Evolutionary conservation across 257 asterid species (phyloP), one percentile per base, ranked within the genome.

Genomic region (Scutellaria baicalensis): DNA sequence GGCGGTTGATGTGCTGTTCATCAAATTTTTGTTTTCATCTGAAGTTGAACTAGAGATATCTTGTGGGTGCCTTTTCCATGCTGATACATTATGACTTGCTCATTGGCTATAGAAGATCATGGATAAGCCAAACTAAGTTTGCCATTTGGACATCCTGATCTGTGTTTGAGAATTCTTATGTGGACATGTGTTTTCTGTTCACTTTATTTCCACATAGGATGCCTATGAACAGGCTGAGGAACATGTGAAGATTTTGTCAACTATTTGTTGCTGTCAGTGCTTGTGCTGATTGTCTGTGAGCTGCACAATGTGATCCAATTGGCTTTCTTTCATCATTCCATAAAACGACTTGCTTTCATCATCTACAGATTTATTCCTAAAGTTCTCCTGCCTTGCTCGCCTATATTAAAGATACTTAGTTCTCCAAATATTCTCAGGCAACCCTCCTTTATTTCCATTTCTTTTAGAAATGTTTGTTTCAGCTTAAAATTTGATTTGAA

Each of bases 1-100:
- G 99, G 97, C 89, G 99, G 95, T 89, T 94, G 98, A 94, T 94
- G 85, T 86, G 97, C 96, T 94, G 96, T 94, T 86, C 96, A 83
- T 82, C 88, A 81, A 88, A 87, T 88, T 91, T 91, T 84, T 84
- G 83, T 90, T 90, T 89, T 74, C 93, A 80, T 89, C 91, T 92
- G 93, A 90, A 86, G 97, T 88, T 79, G 77, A 81, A 78, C 74
- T 81, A 68, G 78, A 56, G 83, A 80, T 76, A 80, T 59, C 77
- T 63, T 64, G 76, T 76, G 83, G 83, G 60, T 85, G 89, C 84
- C 83, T 87, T 84, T 85, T 78, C 86, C 84, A 75, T 85, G 93
- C 83, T 81, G 94, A 84, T 83, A 78, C 85, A 75, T 79, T 84
- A 72, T 81, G 75, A 79, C 82, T 58, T 80, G 81, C 81, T 74